Percentiles rank a stretch among this genome's conserved stretches.
Conservation (phyloP, 2,329 filamentous ascomycete genomes). For the Corniculantispora saksenae region DNA sequence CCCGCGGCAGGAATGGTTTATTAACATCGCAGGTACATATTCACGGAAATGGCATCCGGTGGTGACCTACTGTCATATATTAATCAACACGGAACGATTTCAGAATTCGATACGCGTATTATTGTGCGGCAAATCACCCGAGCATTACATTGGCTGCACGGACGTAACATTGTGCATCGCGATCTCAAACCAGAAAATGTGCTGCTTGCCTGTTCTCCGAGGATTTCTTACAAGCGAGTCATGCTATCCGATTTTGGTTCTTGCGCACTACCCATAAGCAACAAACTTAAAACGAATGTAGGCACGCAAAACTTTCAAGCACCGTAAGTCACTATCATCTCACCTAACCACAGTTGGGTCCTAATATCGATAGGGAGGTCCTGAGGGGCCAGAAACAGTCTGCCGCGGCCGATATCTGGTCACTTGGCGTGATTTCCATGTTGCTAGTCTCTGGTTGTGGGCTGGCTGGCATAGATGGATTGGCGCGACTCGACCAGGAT, state of each 20-base stretch:
- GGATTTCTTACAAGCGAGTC: conserved; percentile 44
- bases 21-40: conserved; percentile 47
- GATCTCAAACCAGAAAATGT: conserved; percentile 59
- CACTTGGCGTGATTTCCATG: conserved; percentile 49
- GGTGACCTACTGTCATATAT: conserved; percentile 56
- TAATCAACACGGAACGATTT: conserved; percentile 35
- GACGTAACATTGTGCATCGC: conserved; percentile 51
- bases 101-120: conserved; percentile 45
- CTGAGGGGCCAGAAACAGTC: conserved; percentile 30
- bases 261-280: conserved; percentile 43
- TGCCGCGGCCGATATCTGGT: conserved; percentile 52
- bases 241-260: conserved; percentile 56
- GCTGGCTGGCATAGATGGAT: conserved; percentile 24
- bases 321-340: conserved; percentile 42
- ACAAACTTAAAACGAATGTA: conserved; percentile 45
- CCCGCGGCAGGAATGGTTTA: background rate
- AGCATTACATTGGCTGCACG: conserved; percentile 50
- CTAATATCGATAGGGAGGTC: conserved; percentile 16
- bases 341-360: background rate
- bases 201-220: conserved; percentile 48
- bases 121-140: conserved; percentile 50
- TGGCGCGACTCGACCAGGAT: conserved; percentile 32
- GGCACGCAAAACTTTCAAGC: conserved; percentile 51
- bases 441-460: conserved; percentile 34
- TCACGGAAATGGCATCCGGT: conserved; percentile 58